Percentiles rank a stretch among this genome's conserved stretches.
Evolutionary conservation across 768 basidiomycete species (phyloP).

Genomic region (Zangia roseola): DNA sequence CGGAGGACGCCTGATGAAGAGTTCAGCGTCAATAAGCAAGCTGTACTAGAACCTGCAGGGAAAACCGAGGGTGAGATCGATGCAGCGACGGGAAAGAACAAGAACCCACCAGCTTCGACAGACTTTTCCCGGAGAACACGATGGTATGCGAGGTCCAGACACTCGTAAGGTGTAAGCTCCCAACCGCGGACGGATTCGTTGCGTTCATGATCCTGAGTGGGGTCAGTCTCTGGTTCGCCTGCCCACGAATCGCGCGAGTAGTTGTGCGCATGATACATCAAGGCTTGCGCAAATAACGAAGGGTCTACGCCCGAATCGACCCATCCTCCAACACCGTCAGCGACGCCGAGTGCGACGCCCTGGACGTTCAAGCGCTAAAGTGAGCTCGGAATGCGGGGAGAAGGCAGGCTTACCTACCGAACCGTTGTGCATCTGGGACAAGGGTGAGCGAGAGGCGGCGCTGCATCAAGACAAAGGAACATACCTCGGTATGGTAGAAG

Average conservation of each 20-base stretch:
- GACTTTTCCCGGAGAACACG: constrained; percentile 66
- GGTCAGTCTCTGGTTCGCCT: constrained; percentile 81
- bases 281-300: constrained; percentile 83
- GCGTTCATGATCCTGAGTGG: constrained; percentile 69
- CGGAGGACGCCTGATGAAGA: constrained; percentile 71
- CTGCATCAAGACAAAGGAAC: constrained; percentile 21
- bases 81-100: constrained; percentile 15
- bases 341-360: constrained; percentile 81
- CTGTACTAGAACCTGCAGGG: constrained; percentile 75
- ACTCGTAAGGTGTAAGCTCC: constrained; percentile 66
- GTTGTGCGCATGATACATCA: constrained; percentile 84
- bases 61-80: background rate
- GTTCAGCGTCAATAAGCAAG: constrained; percentile 73
- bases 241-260: constrained; percentile 75
- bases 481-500: constrained; percentile 68
- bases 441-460: constrained; percentile 3
- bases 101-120: constrained; percentile 48
- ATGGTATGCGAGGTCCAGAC: constrained; percentile 68
- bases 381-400: constrained; percentile 15
- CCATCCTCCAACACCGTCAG: constrained; percentile 96
- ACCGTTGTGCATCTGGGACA: constrained; percentile 64
- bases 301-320: constrained; percentile 80
- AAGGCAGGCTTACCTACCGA: constrained; percentile 56
- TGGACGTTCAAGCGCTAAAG: constrained; percentile 31
- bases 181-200: constrained; percentile 65